Conservation (phyloP, 1,284 basidiomycete genomes). For the Leccinum subfulvum region DNA sequence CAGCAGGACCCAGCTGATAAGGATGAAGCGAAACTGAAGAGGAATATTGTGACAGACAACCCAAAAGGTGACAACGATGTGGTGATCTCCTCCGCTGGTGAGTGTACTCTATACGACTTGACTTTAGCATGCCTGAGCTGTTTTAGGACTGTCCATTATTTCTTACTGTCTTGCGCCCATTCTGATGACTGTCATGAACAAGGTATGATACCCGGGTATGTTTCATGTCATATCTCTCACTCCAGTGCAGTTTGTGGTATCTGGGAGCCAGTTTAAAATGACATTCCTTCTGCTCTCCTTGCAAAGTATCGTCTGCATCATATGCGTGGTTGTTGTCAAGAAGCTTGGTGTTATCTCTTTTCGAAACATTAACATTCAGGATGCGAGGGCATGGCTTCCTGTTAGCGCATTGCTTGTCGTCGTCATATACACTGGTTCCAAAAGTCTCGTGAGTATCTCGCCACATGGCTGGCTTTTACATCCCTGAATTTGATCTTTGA, state of each 20-base stretch:
- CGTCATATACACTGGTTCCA: slow-evolving; percentile 98
- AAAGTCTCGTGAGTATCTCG: slow-evolving; percentile 75
- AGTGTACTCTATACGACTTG: slow-evolving; percentile 4
- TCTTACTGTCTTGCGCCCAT: slow-evolving; percentile 95
- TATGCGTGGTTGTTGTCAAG: slow-evolving; percentile 77
- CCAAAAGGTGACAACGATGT: slow-evolving; percentile 17
- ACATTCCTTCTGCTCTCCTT: slow-evolving; percentile 93
- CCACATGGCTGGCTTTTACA: neutral
- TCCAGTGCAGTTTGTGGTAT: slow-evolving; percentile 81
- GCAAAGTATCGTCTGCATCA: slow-evolving; percentile 85
- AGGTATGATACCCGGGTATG: slow-evolving; percentile 51
- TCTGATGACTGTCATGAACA: slow-evolving; percentile 97
- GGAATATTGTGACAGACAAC: slow-evolving; percentile 28
- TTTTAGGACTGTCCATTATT: slow-evolving; percentile 72
- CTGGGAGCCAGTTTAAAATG: slow-evolving; percentile 93
- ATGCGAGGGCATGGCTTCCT: slow-evolving; percentile 93
- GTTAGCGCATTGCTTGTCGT: slow-evolving; percentile 90
- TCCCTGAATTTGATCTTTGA: slow-evolving; percentile 7
- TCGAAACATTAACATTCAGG: slow-evolving; percentile 79
- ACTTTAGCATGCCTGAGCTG: neutral
- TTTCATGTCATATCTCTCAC: slow-evolving; percentile 8
- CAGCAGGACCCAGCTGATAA: slow-evolving; percentile 18
- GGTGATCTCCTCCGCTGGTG: slow-evolving; percentile 28
- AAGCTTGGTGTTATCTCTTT: slow-evolving; percentile 84
- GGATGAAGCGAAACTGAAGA: slow-evolving; percentile 33